phyloP scores from a whole-genome alignment of 805 yeast species.

The Saccharomycopsis oosterbeekiorum region DNA sequence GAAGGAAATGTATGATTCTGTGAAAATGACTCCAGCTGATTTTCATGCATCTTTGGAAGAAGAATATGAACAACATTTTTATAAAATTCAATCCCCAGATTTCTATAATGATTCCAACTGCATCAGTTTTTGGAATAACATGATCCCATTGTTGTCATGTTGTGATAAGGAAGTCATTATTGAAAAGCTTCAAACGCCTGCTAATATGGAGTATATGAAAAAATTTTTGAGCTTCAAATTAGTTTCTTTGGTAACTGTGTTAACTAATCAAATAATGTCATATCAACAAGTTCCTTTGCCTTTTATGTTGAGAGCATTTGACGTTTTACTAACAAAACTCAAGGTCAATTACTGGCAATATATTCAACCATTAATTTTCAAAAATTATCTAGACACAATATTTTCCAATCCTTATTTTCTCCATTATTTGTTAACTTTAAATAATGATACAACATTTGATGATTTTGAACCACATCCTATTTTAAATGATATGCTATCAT shows the following conservation, averaged over 20 bases:
- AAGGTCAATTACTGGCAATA: constrained; percentile 43
- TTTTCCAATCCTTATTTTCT: constrained; percentile 44
- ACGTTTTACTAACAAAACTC: constrained; percentile 33
- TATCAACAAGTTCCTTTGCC: constrained; percentile 36
- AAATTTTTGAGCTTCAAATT: constrained; percentile 25
- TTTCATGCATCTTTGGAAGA: constrained; percentile 36
- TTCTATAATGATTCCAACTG: constrained; percentile 35
- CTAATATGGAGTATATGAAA: constrained; percentile 21
- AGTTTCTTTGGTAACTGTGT: constrained; percentile 30
- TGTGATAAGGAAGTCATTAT: constrained; percentile 30
- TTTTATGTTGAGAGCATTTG: constrained; percentile 42
- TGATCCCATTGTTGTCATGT: constrained; percentile 29
- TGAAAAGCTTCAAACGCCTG: constrained; percentile 23
- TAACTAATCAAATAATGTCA: constrained; percentile 45
- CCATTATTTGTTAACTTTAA: constrained; percentile 25
- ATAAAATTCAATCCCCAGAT: constrained; percentile 43
- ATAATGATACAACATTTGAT: constrained; percentile 22
- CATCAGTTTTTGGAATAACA: constrained; percentile 38
- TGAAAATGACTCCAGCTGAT: constrained; percentile 18
- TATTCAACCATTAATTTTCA: constrained; percentile 44
- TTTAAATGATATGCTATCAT: constrained; percentile 38
- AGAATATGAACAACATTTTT: constrained; percentile 44
- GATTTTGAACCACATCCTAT: constrained; percentile 27
- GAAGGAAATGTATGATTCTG: constrained; percentile 20
- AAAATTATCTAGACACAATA: constrained; percentile 49